A percentile compares a stretch with the other conserved stretches of the same genome.
Conservation (phyloP, 345 rosid genomes). For the Brassica cretica region DNA sequence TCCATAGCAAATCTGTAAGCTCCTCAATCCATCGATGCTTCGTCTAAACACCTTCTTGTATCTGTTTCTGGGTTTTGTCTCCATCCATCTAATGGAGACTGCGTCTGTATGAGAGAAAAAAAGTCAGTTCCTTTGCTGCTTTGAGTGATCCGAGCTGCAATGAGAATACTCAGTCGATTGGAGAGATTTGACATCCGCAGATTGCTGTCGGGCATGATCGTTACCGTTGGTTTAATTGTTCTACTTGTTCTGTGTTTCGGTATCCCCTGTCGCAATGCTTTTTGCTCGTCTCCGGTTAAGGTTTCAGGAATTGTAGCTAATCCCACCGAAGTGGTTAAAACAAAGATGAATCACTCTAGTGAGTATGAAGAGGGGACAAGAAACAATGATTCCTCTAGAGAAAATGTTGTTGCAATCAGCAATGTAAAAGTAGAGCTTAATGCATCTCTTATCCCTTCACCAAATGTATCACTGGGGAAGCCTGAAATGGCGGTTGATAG, state of each 20-base stretch:
- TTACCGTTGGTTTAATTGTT: constrained; percentile 39
- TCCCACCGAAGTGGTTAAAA: constrained; percentile 10
- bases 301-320: constrained; percentile 24
- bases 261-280: constrained; percentile 39
- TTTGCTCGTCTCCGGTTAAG: constrained; percentile 23
- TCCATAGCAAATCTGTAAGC: neutral
- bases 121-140: neutral
- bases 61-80: neutral
- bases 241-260: constrained; percentile 49
- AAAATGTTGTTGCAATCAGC: constrained; percentile 21
- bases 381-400: constrained; percentile 1
- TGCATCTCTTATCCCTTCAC: neutral
- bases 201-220: constrained; percentile 41
- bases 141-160: constrained; percentile 11
- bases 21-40: neutral
- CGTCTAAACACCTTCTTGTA: neutral
- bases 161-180: constrained; percentile 38
- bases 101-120: neutral
- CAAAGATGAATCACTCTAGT: constrained; percentile 33
- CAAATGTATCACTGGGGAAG: constrained; percentile 19
- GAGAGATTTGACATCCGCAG: constrained; percentile 49
- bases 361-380: constrained; percentile 4
- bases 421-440: constrained; percentile 14
- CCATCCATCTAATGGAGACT: neutral
- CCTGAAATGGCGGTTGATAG: constrained; percentile 24